phyloP scores from a whole-genome alignment of 129 eudicot genomes.

The Flaveria linearis region DNA sequence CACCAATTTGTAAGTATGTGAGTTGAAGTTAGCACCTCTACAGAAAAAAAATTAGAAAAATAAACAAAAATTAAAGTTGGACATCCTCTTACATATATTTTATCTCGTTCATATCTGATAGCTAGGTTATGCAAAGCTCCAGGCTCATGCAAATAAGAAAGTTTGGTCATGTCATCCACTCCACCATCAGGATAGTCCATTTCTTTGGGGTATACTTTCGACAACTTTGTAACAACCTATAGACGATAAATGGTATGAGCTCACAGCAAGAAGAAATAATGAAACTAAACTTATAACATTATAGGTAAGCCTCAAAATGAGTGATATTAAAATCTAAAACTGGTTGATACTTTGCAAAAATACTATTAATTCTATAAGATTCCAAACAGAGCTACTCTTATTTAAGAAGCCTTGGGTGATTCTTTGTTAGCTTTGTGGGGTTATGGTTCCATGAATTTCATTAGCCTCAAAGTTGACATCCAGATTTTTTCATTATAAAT shows the following conservation, averaged over 20 bases:
- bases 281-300: slow-evolving; percentile 7
- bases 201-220: slow-evolving; percentile 72
- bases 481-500: background rate
- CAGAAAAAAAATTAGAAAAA: slow-evolving; percentile 6
- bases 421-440: background rate
- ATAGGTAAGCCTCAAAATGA: slow-evolving; percentile 15
- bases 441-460: background rate
- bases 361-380: background rate
- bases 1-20: too few relatives aligned
- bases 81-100: slow-evolving; percentile 81
- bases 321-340: background rate
- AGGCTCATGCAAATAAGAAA: slow-evolving; percentile 92
- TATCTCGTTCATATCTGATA: slow-evolving; percentile 73
- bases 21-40: background rate
- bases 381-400: background rate
- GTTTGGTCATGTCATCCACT: slow-evolving; percentile 98
- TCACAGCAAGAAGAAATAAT: slow-evolving; percentile 1
- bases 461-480: slow-evolving; percentile 14
- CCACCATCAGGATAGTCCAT: slow-evolving; percentile 87
- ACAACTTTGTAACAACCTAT: slow-evolving; percentile 54
- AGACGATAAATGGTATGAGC: slow-evolving; percentile 4
- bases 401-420: background rate
- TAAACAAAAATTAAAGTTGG: slow-evolving; percentile 22
- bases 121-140: slow-evolving; percentile 92
- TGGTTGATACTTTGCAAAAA: background rate